A percentile compares a stretch with the other conserved stretches of the same genome.
Conservation (phyloP, 441 rosid species). For the Rhodomyrtus psidioides region DNA sequence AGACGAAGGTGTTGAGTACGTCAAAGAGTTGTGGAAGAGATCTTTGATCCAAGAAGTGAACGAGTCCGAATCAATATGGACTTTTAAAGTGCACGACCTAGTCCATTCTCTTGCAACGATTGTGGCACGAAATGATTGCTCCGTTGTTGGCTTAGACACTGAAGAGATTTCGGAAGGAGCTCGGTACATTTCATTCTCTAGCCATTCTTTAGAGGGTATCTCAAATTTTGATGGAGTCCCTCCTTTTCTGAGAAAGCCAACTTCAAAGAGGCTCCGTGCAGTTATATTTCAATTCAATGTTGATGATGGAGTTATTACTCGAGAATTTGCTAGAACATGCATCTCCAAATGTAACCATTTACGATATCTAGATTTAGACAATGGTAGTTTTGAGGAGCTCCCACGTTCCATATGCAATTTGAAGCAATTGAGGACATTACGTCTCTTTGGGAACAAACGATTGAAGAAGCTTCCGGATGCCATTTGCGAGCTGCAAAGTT, state of each 20-base stretch:
- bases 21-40: neutral
- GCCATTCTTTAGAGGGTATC: accelerated
- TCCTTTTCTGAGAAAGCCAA: neutral
- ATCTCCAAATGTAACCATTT: neutral
- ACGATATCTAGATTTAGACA: accelerated
- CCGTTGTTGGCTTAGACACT: neutral
- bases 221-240: neutral
- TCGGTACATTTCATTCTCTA: neutral
- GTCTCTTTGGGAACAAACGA: accelerated
- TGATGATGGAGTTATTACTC: neutral
- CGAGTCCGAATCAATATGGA: accelerated
- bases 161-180: neutral
- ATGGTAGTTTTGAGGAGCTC: neutral
- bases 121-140: neutral
- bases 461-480: neutral
- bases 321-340: neutral
- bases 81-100: accelerated
- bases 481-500: neutral
- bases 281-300: accelerated
- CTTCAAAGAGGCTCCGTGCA: neutral
- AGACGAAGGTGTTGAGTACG: neutral
- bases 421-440: neutral
- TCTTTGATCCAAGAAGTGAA: neutral
- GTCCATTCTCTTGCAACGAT: neutral
- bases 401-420: neutral